Base-by-base conservation (phyloP, 805 yeast species). In the Candida piceae region DNA sequence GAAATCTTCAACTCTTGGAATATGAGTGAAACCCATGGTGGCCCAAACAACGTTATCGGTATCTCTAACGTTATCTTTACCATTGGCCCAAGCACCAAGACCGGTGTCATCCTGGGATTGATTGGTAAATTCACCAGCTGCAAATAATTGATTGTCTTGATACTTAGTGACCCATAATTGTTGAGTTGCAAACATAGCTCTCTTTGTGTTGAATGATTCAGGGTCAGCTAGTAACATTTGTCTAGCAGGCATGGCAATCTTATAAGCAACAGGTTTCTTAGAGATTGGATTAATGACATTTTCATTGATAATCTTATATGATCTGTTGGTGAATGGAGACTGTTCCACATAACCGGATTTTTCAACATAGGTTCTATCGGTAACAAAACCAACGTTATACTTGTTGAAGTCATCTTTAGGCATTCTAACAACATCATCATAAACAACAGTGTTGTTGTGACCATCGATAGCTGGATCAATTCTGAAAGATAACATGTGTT, bases 101-200 rank as follows among this genome's bases (percentile, higher is more conserved):
- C 93, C 94, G n/a, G 83, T 74, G 58, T 84, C 93, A 5, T 29
- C 52, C 37, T 72, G 72, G 12, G 90, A 81, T 66, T 84, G 94
- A 63, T 84, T 84, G 44, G 94, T 84, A 68, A 84, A 83, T 58
- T 82, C 90, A 59, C 94, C 94, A 38, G 89, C 88, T 32, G 89
- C 87, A 48, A 69, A 84, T 51, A 81, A 59, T 62, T 82, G 76
- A 55, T 80, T 70, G 55, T 84, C 93, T 44, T 67, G 65, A 63
- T 82, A 80, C 60, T 83, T 83, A 43, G 90, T 81, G 48, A 82
- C 89, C 90, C 90, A 84, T 47, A 84, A 62, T 58, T 81, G 90
- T 58, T 84, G 70, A 15, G 89, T 81, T 32, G 89, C 87, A 53
- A 73, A 84, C 42, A 65, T 67, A n/a, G 90, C 90, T 67, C 93